Conservation (phyloP, 805 yeast species). For the Zygoascus tannicola region DNA sequence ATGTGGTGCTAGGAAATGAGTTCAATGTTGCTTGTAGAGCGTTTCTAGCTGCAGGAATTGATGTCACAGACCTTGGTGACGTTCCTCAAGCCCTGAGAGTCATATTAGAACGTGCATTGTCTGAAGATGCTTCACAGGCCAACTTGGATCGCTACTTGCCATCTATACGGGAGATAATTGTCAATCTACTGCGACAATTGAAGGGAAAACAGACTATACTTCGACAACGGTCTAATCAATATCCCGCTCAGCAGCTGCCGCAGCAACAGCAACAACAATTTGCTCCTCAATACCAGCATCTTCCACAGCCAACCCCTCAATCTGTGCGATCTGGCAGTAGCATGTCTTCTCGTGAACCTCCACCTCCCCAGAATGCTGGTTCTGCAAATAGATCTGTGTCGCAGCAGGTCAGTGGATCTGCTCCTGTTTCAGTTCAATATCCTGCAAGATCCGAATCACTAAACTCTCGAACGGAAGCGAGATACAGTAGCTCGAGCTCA, state of each 20-base stretch:
- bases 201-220: constrained; percentile 63
- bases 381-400: background rate
- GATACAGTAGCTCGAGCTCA: background rate
- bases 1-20: constrained; percentile 88
- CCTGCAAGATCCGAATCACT: constrained; percentile 13
- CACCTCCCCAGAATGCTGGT: background rate
- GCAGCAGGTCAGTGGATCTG: background rate
- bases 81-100: constrained; percentile 75
- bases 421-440: constrained; percentile 2
- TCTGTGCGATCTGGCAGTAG: background rate
- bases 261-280: constrained; percentile 7
- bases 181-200: constrained; percentile 64
- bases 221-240: constrained; percentile 1
- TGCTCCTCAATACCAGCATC: constrained; percentile 5
- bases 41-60: constrained; percentile 69
- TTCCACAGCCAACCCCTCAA: background rate
- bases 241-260: background rate
- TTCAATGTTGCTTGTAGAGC: constrained; percentile 79
- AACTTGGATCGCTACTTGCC: constrained; percentile 76
- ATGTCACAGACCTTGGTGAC: constrained; percentile 71
- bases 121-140: constrained; percentile 76
- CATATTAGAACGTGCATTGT: constrained; percentile 76
- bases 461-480: background rate
- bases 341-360: background rate
- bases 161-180: constrained; percentile 75